Base-by-base conservation (phyloP, 345 rosid genomes). In the Linum usitatissimum region DNA sequence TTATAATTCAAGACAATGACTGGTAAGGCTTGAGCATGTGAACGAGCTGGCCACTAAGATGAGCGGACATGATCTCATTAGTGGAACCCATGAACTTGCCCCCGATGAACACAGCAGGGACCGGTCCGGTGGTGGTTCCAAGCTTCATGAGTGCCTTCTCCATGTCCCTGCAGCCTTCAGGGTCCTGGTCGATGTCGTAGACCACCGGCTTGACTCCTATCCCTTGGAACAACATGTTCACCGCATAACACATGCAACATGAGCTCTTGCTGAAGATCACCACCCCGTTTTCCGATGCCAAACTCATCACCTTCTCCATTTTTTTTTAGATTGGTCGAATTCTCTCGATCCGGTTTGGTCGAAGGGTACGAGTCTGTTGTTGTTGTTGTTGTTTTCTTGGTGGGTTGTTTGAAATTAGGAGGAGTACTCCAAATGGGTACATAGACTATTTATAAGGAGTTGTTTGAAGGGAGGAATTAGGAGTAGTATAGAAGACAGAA, bases 1-100 rank as follows among this genome's bases (percentile, higher is more conserved):
- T 7, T 4, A 67, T 30, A 67, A 55, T 55, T 63, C 63, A 74
- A 71, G 79, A 66, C 65, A 72, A 63, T 65, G 85, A 64, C 58
- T 54, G 91, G 63, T 77, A 83, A 48, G 89, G 91, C 74, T 79
- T 83, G 66, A 85, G 76, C 81, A 83, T 56, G 21, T 84, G 86
- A 63, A 75, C 68, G 30, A 88, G 85, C 19, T 70, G 64, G 66
- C 92, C 96, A 64, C 87, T 78, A 21, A 88, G 83, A 66, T 88
- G 96, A 62, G 79, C 87, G 54, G 96, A 85, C 96, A 85, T 88
- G 77, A 88, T 86, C 72, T 84, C 91, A 61, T 88, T 85, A 65
- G 91, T 88, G 54, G 96, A 82, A 5, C 96, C 96, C 19, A 85
- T 70, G 6, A 83, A 80, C 73, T 82, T 75, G 51, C 96, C 96